A percentile compares a stretch with the other conserved stretches of the same genome.
phyloP scores from a whole-genome alignment of 2,329 filamentous ascomycete species.

The Akanthomyces lecanii region DNA sequence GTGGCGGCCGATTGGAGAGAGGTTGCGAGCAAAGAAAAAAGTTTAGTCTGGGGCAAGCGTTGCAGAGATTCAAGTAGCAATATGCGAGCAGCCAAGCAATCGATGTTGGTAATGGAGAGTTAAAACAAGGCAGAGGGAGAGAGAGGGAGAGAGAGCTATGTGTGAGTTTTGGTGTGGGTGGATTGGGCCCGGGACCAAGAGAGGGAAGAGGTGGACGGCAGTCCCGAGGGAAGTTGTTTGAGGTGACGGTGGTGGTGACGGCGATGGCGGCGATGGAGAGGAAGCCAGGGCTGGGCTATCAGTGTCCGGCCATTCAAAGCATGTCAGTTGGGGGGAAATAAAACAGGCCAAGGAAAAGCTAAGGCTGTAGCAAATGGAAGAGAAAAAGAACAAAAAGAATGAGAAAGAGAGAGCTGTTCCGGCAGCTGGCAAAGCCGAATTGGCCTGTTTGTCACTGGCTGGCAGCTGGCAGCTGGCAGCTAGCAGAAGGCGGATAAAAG shows the following conservation, averaged over 20 bases:
- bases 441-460: conserved; percentile 15
- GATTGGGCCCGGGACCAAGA: conserved; percentile 13
- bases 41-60: neutral
- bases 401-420: neutral
- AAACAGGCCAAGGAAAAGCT: no score
- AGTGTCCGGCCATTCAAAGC: no score
- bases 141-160: neutral
- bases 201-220: conserved; percentile 6
- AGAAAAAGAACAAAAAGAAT: neutral
- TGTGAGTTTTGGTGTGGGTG: conserved; percentile 17
- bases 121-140: neutral
- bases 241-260: neutral
- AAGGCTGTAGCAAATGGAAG: neutral
- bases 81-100: neutral
- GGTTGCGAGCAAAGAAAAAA: neutral
- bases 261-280: neutral
- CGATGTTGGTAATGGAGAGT: neutral
- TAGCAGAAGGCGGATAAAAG: neutral
- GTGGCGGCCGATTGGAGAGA: neutral
- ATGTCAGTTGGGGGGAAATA: no score
- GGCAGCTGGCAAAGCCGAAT: conserved; percentile 5
- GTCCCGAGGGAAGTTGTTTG: conserved; percentile 12
- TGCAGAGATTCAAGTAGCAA: neutral
- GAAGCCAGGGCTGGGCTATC: no score
- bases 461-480: neutral